Percentiles rank a stretch among this genome's conserved stretches.
Conservation (phyloP, 441 rosid genomes). For the Gossypium trilobum region DNA sequence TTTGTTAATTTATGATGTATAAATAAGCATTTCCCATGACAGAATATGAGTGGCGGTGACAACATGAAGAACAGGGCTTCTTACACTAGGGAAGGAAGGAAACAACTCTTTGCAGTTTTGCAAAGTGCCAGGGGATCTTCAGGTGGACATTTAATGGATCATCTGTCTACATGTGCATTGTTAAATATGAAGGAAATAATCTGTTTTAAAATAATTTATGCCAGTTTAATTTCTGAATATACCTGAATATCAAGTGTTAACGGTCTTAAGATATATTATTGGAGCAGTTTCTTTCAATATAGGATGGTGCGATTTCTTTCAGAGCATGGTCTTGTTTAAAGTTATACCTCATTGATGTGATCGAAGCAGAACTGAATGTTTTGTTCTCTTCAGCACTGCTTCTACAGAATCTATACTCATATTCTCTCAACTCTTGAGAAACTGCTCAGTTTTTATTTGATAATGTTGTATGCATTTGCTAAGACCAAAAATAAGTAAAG, state of each 20-base stretch:
- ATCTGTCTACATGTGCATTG: slow-evolving; percentile 6
- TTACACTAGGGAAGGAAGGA: slow-evolving; percentile 94
- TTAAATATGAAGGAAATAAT: neutral
- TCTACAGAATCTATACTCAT: neutral
- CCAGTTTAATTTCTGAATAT: neutral
- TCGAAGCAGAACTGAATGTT: neutral
- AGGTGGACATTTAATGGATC: slow-evolving; percentile 44
- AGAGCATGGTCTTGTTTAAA: neutral
- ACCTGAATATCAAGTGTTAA: slow-evolving; percentile 7
- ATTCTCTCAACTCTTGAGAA: neutral
- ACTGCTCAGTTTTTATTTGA: neutral
- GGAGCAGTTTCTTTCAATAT: neutral
- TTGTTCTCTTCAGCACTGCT: neutral
- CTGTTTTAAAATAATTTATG: slow-evolving; percentile 7
- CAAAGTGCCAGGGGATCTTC: slow-evolving; percentile 99
- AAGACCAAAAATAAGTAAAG: neutral
- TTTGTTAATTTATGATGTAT: slow-evolving; percentile 20
- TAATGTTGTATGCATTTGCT: neutral
- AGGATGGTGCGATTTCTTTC: slow-evolving; percentile 1
- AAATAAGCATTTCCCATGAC: slow-evolving; percentile 26
- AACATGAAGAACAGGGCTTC: slow-evolving; percentile 71
- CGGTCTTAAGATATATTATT: slow-evolving; percentile 2
- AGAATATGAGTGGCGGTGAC: slow-evolving; percentile 58
- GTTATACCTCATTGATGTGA: neutral
- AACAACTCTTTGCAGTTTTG: slow-evolving; percentile 93